Evolutionary conservation across 2,329 filamentous ascomycete genomes (phyloP), one percentile per base, ranked within the genome.

Genomic region (Cercospora sp.): DNA sequence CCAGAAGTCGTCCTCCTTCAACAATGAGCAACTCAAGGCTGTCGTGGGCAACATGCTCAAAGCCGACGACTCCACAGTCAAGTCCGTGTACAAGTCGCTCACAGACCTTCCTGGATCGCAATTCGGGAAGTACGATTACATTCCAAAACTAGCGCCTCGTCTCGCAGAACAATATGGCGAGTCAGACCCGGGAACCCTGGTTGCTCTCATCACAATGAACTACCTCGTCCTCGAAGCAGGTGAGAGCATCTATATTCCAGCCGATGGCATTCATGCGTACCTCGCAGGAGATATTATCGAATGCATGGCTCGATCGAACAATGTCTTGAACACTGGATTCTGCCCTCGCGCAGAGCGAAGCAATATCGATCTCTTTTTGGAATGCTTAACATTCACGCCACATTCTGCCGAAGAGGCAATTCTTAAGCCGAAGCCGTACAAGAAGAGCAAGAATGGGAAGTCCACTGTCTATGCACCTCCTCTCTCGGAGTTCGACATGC

Each of bases 301-400:
- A 78, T 92, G 90, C 79, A 93, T 93, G 90, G 90, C 90, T 1
- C 85, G 90, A 7, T 88, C 85, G 20, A 89, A 93, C 80, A 92
- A 92, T 67, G 90, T 93, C n/a, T 82, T 93, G 60, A 91, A 91
- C 77, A 87, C 87, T 0, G 90, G 91, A 0, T 92, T 94, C 81
- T 93, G 90, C 72, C 90, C 90, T 0, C 82, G 83, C 1, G 85
- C 87, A 0, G 87, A 91, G 58, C 83, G 89, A 12, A 85, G 91
- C 74, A 87, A 83, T 53, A 81, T 89, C 26, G 88, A 91, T 18
- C 76, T 89, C 30, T 93, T 93, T 78, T 83, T 82, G 23, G 81
- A 85, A 3, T 84, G 86, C 1, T 76, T 93, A 18, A 90, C 86
- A 0, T 93, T 92, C 80, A 81, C 82, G 39, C 86, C 88, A 0